These are phyloP conservation scores for Solanum pennellii DNA, from an alignment of 257 asterid species.

Conservation along the genomic window DNA sequence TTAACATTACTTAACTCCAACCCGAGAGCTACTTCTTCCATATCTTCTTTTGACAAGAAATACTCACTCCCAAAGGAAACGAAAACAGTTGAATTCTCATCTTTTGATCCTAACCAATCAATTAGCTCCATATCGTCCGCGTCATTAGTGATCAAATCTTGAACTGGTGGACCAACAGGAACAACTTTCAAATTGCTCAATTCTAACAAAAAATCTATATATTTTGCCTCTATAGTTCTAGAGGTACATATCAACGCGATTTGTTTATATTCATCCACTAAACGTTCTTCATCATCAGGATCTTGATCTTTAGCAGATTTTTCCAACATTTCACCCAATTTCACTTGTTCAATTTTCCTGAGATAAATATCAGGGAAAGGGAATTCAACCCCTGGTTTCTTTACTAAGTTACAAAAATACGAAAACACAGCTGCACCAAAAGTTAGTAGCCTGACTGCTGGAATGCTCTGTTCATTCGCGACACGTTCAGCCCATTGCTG, in stretches of 20 bases:
- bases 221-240: neutral
- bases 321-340: neutral
- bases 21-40: neutral
- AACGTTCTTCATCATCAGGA: conserved; percentile 7
- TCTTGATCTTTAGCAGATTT: neutral
- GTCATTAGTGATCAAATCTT: neutral
- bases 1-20: neutral
- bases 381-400: neutral
- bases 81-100: neutral
- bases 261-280: neutral
- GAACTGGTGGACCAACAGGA: neutral
- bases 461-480: conserved; percentile 7
- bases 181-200: neutral
- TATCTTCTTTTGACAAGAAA: neutral
- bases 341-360: neutral
- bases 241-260: neutral
- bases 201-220: neutral
- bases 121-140: neutral
- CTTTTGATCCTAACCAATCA: neutral
- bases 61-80: neutral
- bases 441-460: conserved; percentile 11
- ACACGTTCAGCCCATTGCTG: conserved; percentile 21
- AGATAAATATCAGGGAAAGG: conserved; percentile 24
- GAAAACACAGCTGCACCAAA: conserved; percentile 16
- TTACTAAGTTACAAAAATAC: neutral